Conservation (phyloP, 2,329 filamentous ascomycete species). For the Pseudophaeomoniella oleicola region DNA sequence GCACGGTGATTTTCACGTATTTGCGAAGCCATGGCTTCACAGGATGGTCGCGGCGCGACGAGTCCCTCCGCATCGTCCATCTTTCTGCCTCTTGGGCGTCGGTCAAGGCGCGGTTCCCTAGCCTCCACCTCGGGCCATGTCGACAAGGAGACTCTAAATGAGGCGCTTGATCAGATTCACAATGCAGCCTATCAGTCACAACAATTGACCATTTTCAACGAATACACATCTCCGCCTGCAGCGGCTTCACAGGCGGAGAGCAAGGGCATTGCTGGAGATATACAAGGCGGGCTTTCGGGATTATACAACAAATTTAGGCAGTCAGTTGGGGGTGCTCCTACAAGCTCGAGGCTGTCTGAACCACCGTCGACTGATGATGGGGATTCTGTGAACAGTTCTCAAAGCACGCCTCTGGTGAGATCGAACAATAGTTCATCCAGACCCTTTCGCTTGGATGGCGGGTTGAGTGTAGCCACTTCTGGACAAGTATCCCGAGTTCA, state of each 20-base stretch:
- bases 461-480: conserved; percentile 13
- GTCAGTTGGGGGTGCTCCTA: conserved; percentile 53
- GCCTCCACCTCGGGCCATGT: conserved; percentile 37
- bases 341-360: conserved; percentile 18
- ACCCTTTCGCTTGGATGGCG: background rate
- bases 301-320: conserved; percentile 76
- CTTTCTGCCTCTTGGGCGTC: conserved; percentile 24
- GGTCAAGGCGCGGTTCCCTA: conserved; percentile 28
- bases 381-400: conserved; percentile 1
- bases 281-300: conserved; percentile 77
- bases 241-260: conserved; percentile 49
- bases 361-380: conserved; percentile 8
- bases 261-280: conserved; percentile 55
- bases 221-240: conserved; percentile 55
- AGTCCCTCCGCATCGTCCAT: conserved; percentile 30
- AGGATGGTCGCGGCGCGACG: conserved; percentile 20
- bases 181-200: conserved; percentile 74
- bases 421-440: background rate
- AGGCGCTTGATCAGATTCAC: conserved; percentile 76
- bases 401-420: background rate
- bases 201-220: conserved; percentile 82
- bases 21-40: conserved; percentile 18
- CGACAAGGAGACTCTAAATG: conserved; percentile 61
- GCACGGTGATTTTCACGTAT: too few relatives aligned
- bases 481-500: conserved; percentile 22